Percentiles rank a stretch among this genome's conserved stretches.
phyloP scores from a whole-genome alignment of 1,284 basidiomycete species.

The Fomitopsis palustris region DNA sequence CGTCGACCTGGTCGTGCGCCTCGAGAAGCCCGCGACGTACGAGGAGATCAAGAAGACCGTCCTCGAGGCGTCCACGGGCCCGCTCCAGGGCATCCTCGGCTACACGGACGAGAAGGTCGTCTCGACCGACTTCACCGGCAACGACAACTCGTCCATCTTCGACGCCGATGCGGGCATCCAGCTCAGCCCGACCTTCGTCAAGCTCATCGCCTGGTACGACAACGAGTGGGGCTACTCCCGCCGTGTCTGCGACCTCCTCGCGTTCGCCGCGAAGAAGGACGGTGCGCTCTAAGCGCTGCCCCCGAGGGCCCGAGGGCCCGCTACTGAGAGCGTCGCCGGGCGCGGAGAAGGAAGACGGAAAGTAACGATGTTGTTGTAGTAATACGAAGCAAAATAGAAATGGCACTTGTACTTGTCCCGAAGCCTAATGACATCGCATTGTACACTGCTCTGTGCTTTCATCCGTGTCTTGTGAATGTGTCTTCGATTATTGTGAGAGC shows the following conservation, averaged over 20 bases:
- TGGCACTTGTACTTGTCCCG: neutral
- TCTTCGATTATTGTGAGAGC: too few species aligned
- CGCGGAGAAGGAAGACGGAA: neutral
- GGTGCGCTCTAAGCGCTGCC: conserved; percentile 24
- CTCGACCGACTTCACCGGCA: conserved; percentile 91
- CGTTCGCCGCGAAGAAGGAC: conserved; percentile 80
- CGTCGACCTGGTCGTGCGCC: conserved; percentile 94
- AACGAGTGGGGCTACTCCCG: conserved; percentile 97
- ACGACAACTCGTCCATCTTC: conserved; percentile 80
- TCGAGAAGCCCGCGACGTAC: conserved; percentile 85
- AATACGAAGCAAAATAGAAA: neutral
- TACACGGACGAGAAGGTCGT: conserved; percentile 97
- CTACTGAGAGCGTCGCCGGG: neutral
- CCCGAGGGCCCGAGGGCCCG: neutral
- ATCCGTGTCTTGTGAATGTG: neutral
- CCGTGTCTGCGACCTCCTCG: conserved; percentile 90
- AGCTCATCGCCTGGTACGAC: conserved; percentile 96
- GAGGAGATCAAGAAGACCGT: conserved; percentile 90
- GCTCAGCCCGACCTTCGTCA: conserved; percentile 93
- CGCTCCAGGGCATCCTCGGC: conserved; percentile 80
- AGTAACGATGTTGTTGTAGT: neutral
- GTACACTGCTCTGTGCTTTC: neutral
- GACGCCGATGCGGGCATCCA: conserved; percentile 93
- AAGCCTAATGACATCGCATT: neutral
- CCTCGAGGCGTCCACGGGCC: conserved; percentile 78